These are phyloP conservation scores for Podaxis sp. DNA, from an alignment of 768 basidiomycete genomes.

Conservation along the genomic window DNA sequence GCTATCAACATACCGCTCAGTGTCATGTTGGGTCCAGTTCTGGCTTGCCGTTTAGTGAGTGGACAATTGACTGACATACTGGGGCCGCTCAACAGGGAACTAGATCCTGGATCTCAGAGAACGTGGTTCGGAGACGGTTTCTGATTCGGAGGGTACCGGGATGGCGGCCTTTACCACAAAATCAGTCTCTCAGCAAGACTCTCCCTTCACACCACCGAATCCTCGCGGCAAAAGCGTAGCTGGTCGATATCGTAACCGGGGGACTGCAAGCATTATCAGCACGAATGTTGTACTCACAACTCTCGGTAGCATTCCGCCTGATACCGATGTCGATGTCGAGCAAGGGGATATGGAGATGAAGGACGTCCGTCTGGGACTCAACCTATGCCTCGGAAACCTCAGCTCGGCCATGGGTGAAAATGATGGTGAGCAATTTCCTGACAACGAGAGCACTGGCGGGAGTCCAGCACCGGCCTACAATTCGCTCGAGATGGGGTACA, in stretches of 20 bases:
- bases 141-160: conserved; percentile 72
- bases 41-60: conserved; percentile 74
- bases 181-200: conserved; percentile 52
- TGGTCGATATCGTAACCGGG: conserved; percentile 40
- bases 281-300: conserved; percentile 67
- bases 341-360: conserved; percentile 58
- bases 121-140: conserved; percentile 76
- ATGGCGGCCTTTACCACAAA: conserved; percentile 68
- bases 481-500: conserved; percentile 49
- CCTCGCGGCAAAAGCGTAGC: conserved; percentile 42
- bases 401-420: conserved; percentile 53
- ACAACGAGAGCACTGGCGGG: conserved; percentile 37
- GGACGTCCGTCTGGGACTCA: conserved; percentile 54
- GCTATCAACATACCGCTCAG: conserved; percentile 84
- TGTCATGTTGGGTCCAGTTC: conserved; percentile 78
- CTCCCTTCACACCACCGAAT: conserved; percentile 53
- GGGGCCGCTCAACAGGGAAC: background rate
- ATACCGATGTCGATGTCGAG: conserved; percentile 49
- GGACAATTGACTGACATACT: background rate
- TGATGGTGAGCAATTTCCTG: conserved; percentile 50
- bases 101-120: conserved; percentile 83
- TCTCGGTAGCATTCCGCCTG: conserved; percentile 56
- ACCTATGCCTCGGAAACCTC: conserved; percentile 49
- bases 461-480: conserved; percentile 59
- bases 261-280: conserved; percentile 51